Conservation (phyloP, 2,329 filamentous ascomycete species). For the Penicillium polonicum region DNA sequence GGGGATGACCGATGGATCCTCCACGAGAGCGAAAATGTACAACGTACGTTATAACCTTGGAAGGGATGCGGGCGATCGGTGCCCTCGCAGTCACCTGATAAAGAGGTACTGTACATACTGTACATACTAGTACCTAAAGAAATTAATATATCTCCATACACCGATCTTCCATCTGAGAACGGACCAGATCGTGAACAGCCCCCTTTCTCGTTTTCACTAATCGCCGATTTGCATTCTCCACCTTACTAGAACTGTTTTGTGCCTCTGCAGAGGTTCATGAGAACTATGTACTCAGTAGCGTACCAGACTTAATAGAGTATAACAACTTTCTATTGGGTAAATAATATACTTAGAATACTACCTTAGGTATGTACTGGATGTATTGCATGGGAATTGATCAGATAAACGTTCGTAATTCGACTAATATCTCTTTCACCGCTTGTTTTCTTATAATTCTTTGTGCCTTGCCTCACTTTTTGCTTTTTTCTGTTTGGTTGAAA, state of each 20-base stretch:
- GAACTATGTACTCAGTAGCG: not conserved
- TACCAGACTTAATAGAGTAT: not conserved
- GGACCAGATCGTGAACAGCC: constrained; percentile 26
- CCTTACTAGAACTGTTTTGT: constrained; percentile 2
- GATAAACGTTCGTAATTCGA: constrained; percentile 20
- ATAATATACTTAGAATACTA: not conserved
- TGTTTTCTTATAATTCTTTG: constrained; percentile 9
- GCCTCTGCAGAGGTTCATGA: constrained; percentile 14
- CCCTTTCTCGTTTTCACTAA: constrained; percentile 19
- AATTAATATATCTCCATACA: not conserved
- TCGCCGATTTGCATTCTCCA: constrained; percentile 27
- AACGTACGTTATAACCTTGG: not conserved
- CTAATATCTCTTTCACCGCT: constrained; percentile 22
- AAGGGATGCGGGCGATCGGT: constrained; percentile 15
- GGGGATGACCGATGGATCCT: constrained; percentile 19
- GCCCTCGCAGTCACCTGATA: constrained; percentile 24
- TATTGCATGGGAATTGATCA: constrained; percentile 13
- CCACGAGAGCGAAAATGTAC: constrained; percentile 14
- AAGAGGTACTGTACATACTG: not conserved
- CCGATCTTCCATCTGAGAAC: constrained; percentile 25
- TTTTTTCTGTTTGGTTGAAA: constrained; percentile 10
- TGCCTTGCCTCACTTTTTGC: constrained; percentile 9
- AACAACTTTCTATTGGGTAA: not conserved
- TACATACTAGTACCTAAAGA: not conserved
- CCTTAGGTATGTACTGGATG: not conserved